Evolutionary conservation across 2,329 filamentous ascomycete species (phyloP), one percentile per base, ranked within the genome.

Genomic region (Sphaerulina populicola): DNA sequence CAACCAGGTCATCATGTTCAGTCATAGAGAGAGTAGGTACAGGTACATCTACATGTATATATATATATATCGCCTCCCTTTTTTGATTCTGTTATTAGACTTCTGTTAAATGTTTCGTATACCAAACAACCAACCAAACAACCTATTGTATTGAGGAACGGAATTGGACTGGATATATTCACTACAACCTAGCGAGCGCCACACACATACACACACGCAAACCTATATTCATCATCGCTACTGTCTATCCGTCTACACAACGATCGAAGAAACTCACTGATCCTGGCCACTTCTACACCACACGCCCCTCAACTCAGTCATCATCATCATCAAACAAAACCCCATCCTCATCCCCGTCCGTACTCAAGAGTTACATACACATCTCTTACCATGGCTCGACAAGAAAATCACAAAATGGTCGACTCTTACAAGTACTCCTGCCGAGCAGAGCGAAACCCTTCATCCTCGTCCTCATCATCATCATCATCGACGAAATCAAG

Each of bases 401-500:
- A 52, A 36, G 44, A 52, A 8, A 18, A 18, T 18, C 47, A 36
- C 18, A 43, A 39, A n/a, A 21, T 18, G 4, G 18, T 18, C 18
- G 18, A 18, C 4, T 18, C 18, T 18, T 18, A 18, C 35, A 12
- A 29, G 9, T 14, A 15, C n/a, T 44, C 37, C 41, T 44, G 44
- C 23, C 47, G 38, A 33, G 35, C 31, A 11, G 47, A 50, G 33
- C 36, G 41, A 30, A 30, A 33, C 11, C 46, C 46, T 27, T 18
- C 18, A 18, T 18, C 18, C 18, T 18, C 18, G 2, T 18, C 2
- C 4, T 30, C 45, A 5, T 50, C 51, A 3, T 30, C 46, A 23
- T 53, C 36, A 46, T 53, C 51, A 18, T 46, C 51, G 12, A 36
- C 23, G 9, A 43, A 38, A 11, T 51, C 47, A 10, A 43, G 43